Percentiles rank a stretch among this genome's conserved stretches.
phyloP scores from a whole-genome alignment of 2,329 filamentous ascomycete genomes.

The Sporothrix brunneoviolacea region DNA sequence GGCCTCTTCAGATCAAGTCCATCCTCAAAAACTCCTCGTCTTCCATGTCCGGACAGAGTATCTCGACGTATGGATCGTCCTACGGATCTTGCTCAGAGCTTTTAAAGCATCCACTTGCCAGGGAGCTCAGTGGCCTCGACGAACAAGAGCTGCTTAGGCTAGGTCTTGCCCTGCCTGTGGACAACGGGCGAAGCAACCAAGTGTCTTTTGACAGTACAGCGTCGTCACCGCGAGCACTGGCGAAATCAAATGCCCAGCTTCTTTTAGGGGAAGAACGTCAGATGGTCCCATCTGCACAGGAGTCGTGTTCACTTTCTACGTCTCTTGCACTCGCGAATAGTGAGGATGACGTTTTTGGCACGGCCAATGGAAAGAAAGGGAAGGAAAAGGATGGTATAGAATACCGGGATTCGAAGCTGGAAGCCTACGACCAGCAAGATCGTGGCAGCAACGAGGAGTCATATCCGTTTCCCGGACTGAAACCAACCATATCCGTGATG shows the following conservation, averaged over 20 bases:
- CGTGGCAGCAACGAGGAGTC: background rate
- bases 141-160: slow-evolving; percentile 3
- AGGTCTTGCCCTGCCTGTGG: slow-evolving; percentile 5
- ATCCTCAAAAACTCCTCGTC: slow-evolving; percentile 14
- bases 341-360: slow-evolving; percentile 11
- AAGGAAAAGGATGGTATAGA: background rate
- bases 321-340: background rate
- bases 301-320: background rate
- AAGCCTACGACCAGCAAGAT: background rate
- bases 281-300: background rate
- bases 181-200: background rate
- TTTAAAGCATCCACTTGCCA: slow-evolving; percentile 5
- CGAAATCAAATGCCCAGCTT: background rate
- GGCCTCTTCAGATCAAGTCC: slow-evolving; percentile 1
- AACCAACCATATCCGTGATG: slow-evolving; percentile 4
- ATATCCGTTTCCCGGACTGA: background rate
- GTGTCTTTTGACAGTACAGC: slow-evolving; percentile 1
- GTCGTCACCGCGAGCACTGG: background rate
- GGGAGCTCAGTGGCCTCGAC: slow-evolving; percentile 2
- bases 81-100: slow-evolving; percentile 6
- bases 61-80: slow-evolving; percentile 6
- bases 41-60: slow-evolving; percentile 5
- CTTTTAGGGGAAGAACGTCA: background rate
- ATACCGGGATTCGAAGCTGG: background rate
- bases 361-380: background rate